A percentile compares a stretch with the other conserved stretches of the same genome.
Conservation (phyloP, 2,329 filamentous ascomycete species). For the Curvularia lunata region DNA sequence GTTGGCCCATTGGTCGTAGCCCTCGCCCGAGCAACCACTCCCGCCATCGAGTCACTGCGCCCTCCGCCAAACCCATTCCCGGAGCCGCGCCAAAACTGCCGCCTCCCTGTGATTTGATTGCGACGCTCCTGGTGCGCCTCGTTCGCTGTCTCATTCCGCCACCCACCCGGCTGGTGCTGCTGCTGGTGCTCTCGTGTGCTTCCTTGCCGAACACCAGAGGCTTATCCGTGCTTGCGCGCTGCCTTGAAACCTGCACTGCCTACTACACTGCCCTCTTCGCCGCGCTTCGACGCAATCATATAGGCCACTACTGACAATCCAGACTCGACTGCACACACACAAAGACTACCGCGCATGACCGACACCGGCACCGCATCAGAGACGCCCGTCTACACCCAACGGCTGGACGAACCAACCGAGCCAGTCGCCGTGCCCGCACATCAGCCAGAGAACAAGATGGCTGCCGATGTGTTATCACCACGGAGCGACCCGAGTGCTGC, state of each 20-base stretch:
- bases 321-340: conserved; percentile 18
- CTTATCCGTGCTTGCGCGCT: conserved; percentile 6
- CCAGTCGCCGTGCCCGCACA: conserved; percentile 35
- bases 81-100: conserved; percentile 36
- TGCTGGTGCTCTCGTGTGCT: conserved; percentile 19
- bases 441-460: conserved; percentile 41
- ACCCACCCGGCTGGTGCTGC: conserved; percentile 6
- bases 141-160: conserved; percentile 30
- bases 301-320: conserved; percentile 29
- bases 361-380: conserved; percentile 26
- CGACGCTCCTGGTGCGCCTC: conserved; percentile 28
- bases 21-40: conserved; percentile 28
- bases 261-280: conserved; percentile 16
- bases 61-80: conserved; percentile 23
- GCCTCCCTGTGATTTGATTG: conserved; percentile 28
- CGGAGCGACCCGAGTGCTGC: conserved; percentile 39
- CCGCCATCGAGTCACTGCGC: conserved; percentile 30
- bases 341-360: conserved; percentile 44
- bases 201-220: conserved; percentile 1
- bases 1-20: conserved; percentile 36
- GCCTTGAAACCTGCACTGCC: conserved; percentile 12
- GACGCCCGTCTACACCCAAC: conserved; percentile 33
- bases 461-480: conserved; percentile 48
- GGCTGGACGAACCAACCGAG: conserved; percentile 40
- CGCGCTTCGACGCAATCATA: conserved; percentile 10